Base-by-base conservation (phyloP, 2,329 filamentous ascomycete species). In the Penicillium italicum region DNA sequence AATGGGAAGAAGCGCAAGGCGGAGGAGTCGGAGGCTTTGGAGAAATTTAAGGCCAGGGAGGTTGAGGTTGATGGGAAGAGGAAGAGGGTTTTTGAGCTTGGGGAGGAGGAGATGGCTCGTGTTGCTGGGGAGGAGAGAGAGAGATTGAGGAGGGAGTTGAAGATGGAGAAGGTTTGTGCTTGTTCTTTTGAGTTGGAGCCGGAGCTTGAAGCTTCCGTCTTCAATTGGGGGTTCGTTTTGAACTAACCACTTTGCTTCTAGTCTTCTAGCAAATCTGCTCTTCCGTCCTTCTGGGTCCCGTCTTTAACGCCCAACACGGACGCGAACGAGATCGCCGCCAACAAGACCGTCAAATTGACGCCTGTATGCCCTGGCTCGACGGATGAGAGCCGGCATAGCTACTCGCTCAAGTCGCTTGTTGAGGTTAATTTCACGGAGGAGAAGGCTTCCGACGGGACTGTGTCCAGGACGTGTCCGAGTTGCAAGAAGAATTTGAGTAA, bases 251-350 rank as follows among this genome's bases (percentile, higher is more conserved):
- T 30, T 36, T 52, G 20, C 31, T 61, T 61, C 36, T 53, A 76
- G 69, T 71, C 85, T 3, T 79, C 10, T 37, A 10, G 82, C 9
- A 89, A 88, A 72, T 82, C 84, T 1, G 81, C 82, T 16, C 76
- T 96, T 0, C 90, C 91, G 0, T 95, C 91, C 0, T 97, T 97
- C 76, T 97, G 93, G 94, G 88, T 93, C 12, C 93, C 91, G 0
- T 90, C 88, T 0, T 82, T 93, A 55, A 95, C 89, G 0, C 91
- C 91, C 0, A 80, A 80, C 0, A 82, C 80, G 36, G 82, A 82
- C 44, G 76, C 79, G 46, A 77, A 80, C 50, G 77, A 85, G 50
- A 78, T 85, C 66, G 74, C 81, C 7, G 75, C 82, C 37, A 74
- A 74, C n/a, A 86, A 85, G 69, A 82, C 84, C 50, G 70, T 76